A percentile compares a stretch with the other conserved stretches of the same genome.
Evolutionary conservation across 768 basidiomycete genomes (phyloP).

Genomic region (Chlorophyllum brunneum): DNA sequence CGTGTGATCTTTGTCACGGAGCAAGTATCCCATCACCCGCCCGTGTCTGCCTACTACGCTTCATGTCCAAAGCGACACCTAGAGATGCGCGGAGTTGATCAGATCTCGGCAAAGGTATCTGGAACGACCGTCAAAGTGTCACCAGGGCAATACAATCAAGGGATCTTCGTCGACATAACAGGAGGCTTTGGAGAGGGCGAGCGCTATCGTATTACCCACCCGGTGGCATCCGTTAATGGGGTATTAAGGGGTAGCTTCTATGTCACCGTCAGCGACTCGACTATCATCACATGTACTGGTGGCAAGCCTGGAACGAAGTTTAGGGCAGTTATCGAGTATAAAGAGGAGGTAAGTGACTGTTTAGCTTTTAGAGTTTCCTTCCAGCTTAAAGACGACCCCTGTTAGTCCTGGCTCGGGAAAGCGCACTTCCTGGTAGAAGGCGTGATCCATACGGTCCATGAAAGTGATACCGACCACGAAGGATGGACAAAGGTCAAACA

Average conservation of each 20-base stretch:
- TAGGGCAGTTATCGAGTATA: slow-evolving; percentile 87
- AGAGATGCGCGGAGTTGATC: slow-evolving; percentile 80
- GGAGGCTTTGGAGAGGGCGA: slow-evolving; percentile 76
- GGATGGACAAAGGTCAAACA: slow-evolving; percentile 88
- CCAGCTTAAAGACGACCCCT: background rate
- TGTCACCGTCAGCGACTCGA: slow-evolving; percentile 77
- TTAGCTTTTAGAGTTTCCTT: background rate
- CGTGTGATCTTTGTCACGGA: slow-evolving; percentile 85
- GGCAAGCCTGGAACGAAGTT: slow-evolving; percentile 59
- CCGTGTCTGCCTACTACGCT: slow-evolving; percentile 83
- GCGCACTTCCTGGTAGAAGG: slow-evolving; percentile 86
- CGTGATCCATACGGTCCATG: slow-evolving; percentile 79
- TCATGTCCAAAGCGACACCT: slow-evolving; percentile 69
- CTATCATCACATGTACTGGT: slow-evolving; percentile 77
- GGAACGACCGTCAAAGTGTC: slow-evolving; percentile 81
- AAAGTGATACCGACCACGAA: slow-evolving; percentile 55
- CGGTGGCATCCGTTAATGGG: slow-evolving; percentile 86
- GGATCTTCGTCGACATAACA: slow-evolving; percentile 77
- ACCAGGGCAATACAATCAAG: slow-evolving; percentile 84
- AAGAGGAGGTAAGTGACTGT: slow-evolving; percentile 74
- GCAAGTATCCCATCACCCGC: slow-evolving; percentile 96
- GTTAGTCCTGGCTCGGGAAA: slow-evolving; percentile 83
- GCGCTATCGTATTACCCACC: slow-evolving; percentile 86
- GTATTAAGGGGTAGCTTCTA: slow-evolving; percentile 91
- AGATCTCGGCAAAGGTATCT: slow-evolving; percentile 89